phyloP scores from a whole-genome alignment of 306 rosid genomes.

The Vigna trinervia region DNA sequence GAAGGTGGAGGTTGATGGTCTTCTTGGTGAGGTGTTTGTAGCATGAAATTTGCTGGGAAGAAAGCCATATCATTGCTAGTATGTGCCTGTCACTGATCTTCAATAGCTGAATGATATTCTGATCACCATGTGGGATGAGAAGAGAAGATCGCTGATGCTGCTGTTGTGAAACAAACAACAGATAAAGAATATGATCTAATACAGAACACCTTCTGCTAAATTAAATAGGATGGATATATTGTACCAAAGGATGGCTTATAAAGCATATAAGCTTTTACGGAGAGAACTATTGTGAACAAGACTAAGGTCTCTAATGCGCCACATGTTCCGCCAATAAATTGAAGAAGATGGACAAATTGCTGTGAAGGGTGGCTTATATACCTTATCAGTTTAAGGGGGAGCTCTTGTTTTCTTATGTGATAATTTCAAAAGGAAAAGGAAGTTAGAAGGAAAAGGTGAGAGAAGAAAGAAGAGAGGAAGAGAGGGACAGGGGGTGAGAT shows the following conservation, averaged over 20 bases:
- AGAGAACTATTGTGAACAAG: slow-evolving; percentile 28
- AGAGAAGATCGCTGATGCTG: slow-evolving; percentile 40
- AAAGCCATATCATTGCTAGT: slow-evolving; percentile 73
- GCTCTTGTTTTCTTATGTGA: slow-evolving; percentile 33
- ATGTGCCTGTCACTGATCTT: slow-evolving; percentile 38
- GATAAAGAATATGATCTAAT: slow-evolving; percentile 37
- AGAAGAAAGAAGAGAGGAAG: slow-evolving; percentile 30
- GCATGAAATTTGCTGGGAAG: slow-evolving; percentile 86
- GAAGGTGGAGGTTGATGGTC: slow-evolving; percentile 67
- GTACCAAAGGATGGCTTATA: slow-evolving; percentile 45
- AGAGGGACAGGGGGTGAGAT: slow-evolving; percentile 8
- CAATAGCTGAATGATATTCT: slow-evolving; percentile 41
- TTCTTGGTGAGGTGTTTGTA: slow-evolving; percentile 69
- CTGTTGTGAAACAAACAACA: slow-evolving; percentile 26
- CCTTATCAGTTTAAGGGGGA: slow-evolving; percentile 54
- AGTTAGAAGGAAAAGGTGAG: slow-evolving; percentile 22
- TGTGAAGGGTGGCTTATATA: slow-evolving; percentile 59
- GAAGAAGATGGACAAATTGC: slow-evolving; percentile 47
- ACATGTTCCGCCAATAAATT: slow-evolving; percentile 33
- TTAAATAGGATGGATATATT: slow-evolving; percentile 37
- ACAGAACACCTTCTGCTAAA: slow-evolving; percentile 34
- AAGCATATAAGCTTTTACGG: slow-evolving; percentile 55
- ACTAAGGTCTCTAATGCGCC: slow-evolving; percentile 36
- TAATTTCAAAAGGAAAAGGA: slow-evolving; percentile 42
- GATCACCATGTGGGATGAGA: slow-evolving; percentile 38